Conservation (phyloP, 192 early-diverging fungal species). For the Coemansia sp. region DNA sequence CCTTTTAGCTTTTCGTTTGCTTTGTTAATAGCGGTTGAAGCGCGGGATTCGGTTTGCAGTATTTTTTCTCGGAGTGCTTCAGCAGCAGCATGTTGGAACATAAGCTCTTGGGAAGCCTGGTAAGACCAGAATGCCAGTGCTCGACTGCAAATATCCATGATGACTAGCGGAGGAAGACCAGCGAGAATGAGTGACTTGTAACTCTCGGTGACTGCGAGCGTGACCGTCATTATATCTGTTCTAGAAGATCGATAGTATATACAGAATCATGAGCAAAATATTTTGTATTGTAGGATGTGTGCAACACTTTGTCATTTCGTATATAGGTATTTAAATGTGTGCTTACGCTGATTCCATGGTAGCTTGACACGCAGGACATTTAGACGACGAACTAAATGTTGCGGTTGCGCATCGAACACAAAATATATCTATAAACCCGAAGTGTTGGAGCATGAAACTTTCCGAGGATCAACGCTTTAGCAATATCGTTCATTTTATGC, state of each 20-base stretch:
- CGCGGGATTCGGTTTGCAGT: slow-evolving; percentile 30
- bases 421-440: slow-evolving; percentile 67
- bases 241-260: slow-evolving; percentile 14
- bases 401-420: slow-evolving; percentile 61
- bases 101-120: slow-evolving; percentile 63
- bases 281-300: slow-evolving; percentile 42
- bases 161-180: slow-evolving; percentile 61
- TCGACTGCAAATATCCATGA: slow-evolving; percentile 67
- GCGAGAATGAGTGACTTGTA: slow-evolving; percentile 69
- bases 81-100: slow-evolving; percentile 29
- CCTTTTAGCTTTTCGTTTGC: slow-evolving; percentile 18
- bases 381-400: slow-evolving; percentile 51
- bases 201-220: slow-evolving; percentile 62
- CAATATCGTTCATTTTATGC: neutral
- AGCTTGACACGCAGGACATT: slow-evolving; percentile 67
- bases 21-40: slow-evolving; percentile 13
- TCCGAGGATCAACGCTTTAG: neutral
- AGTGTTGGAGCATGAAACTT: too few species aligned
- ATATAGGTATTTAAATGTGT: neutral
- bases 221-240: slow-evolving; percentile 57
- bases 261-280: too few species aligned
- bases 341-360: slow-evolving; percentile 56
- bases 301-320: neutral
- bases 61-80: slow-evolving; percentile 40
- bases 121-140: slow-evolving; percentile 68